Evolutionary conservation across 2,329 filamentous ascomycete genomes (phyloP).

Genomic region (Fonsecaea nubica): DNA sequence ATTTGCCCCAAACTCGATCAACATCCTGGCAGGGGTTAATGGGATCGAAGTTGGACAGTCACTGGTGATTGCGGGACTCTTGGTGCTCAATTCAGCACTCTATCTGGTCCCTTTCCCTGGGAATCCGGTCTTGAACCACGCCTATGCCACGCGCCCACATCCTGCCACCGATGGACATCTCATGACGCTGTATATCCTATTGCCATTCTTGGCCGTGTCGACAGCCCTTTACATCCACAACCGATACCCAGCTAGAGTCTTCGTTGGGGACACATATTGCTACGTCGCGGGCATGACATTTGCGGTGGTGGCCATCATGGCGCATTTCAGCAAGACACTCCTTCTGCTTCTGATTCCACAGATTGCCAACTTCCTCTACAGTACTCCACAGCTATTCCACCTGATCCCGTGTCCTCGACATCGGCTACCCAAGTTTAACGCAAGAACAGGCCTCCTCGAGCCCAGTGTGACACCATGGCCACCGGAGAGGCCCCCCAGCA

Average conservation of each 20-base stretch:
- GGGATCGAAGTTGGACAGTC: constrained; percentile 97
- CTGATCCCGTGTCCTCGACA: constrained; percentile 92
- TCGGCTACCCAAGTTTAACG: constrained; percentile 86
- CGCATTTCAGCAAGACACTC: constrained; percentile 97
- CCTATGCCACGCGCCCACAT: constrained; percentile 75
- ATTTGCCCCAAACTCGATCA: constrained; percentile 98
- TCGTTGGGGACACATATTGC: constrained; percentile 98
- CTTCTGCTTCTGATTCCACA: constrained; percentile 90
- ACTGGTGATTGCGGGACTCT: constrained; percentile 81
- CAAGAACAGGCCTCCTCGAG: constrained; percentile 81
- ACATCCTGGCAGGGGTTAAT: constrained; percentile 99
- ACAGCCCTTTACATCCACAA: constrained; percentile 87
- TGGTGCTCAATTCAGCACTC: constrained; percentile 84
- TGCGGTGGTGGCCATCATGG: constrained; percentile 92
- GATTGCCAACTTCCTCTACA: constrained; percentile 96
- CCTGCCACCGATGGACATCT: constrained; percentile 94
- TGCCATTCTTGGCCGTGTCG: constrained; percentile 93
- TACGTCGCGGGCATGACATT: constrained; percentile 99
- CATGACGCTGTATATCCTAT: constrained; percentile 91
- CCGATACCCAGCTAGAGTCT: constrained; percentile 93
- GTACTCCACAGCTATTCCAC: constrained; percentile 86
- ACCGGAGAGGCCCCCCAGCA: constrained; percentile 68
- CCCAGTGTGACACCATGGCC: constrained; percentile 82
- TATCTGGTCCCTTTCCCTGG: constrained; percentile 71
- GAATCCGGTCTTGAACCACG: constrained; percentile 39